Evolutionary conservation across 148 eudicot genomes (phyloP).

Genomic region (Cornus controversa): DNA sequence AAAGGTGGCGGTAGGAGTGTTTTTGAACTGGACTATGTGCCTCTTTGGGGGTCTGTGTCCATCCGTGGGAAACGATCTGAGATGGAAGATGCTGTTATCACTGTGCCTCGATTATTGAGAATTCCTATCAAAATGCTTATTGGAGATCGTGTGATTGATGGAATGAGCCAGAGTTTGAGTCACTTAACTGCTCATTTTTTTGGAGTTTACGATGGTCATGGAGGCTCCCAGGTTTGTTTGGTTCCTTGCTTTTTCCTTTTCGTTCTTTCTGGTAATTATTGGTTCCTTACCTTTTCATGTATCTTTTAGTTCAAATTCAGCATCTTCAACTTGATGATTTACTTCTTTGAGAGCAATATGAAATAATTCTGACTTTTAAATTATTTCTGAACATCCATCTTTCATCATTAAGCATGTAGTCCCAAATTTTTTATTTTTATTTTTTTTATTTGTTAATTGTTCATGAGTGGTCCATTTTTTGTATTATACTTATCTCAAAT

Average conservation of each 20-base stretch:
- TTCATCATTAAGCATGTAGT: not conserved
- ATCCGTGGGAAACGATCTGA: conserved; percentile 61
- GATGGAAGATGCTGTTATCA: conserved; percentile 65
- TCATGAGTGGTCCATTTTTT: not conserved
- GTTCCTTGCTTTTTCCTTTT: not conserved
- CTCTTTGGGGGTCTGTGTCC: conserved; percentile 61
- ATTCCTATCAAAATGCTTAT: conserved; percentile 56
- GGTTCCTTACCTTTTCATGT: not conserved
- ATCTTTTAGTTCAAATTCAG: not conserved
- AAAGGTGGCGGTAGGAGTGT: conserved; percentile 36
- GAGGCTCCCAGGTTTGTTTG: conserved; percentile 57
- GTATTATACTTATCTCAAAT: not conserved
- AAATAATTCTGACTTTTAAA: not conserved
- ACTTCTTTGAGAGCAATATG: conserved; percentile 6
- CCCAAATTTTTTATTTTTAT: not conserved
- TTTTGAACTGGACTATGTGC: conserved; percentile 45
- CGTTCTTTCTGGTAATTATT: not conserved
- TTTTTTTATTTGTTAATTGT: not conserved
- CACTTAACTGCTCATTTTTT: conserved; percentile 55
- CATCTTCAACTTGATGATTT: not conserved
- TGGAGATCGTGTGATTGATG: conserved; percentile 38
- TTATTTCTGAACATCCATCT: not conserved
- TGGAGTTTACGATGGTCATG: conserved; percentile 84
- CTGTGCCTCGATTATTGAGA: conserved; percentile 50
- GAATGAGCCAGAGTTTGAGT: conserved; percentile 49